Evolutionary conservation across 495 filamentous ascomycete species (phyloP), one percentile per base, ranked within the genome.

Genomic region (Clavariopsis aquatica): DNA sequence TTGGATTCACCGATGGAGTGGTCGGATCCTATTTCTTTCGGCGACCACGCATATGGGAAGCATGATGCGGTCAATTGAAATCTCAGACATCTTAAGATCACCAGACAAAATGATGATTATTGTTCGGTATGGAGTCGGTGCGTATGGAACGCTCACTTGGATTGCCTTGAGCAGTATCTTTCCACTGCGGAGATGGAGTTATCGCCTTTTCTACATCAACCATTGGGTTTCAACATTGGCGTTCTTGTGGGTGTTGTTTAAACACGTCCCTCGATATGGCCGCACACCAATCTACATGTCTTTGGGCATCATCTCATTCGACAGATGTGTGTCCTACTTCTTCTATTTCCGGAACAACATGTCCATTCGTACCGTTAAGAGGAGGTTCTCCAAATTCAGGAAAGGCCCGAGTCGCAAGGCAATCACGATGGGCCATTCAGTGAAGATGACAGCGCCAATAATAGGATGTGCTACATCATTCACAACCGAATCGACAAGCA

Each of bases 1-100:
- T 47, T 74, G 72, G 72, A 38, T 72, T 2, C 72, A 74, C 54
- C 64, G 70, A 47, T 74, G 72, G 72, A 54, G 52, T 13, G 68
- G 69, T 4, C 57, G 67, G 0, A 69, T 60, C 0, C 51, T 74
- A 29, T 70, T 72, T 54, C 52, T 74, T 15, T 70, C 64, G 19
- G 68, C 64, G 4, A 72, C 60, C 13, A 66, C 68, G 10, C 72
- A 74, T 52, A 72, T 71, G 72, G 60, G 61, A 2, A 58, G 53
- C 31, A 65, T 52, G 54, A 59, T 60, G 55, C 71, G 49, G n/a
- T 74, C 71, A 26, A 60, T 69, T n/a, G 64, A 58, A 17, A 46
- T 74, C 19, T 65, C 60, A 13, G 68, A 68, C 53, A 55, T 71
- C 23, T 36, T 72, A n/a, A 9, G 52, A 31, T 51, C 69, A 6